Evolutionary conservation across 192 early-diverging fungal genomes (phyloP).

Genomic region (Jimgerdemannia flammicorona): DNA sequence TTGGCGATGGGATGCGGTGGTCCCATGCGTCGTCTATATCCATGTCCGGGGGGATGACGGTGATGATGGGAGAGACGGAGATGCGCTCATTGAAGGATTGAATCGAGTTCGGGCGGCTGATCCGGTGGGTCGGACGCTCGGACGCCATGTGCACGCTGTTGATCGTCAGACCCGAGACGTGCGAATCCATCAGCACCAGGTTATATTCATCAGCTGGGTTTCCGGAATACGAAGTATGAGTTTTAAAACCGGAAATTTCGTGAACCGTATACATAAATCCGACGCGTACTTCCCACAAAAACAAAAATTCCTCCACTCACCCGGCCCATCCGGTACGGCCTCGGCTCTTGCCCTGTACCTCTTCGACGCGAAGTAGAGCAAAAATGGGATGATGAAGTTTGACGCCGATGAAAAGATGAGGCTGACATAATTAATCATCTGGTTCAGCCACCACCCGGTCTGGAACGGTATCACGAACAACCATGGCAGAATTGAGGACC

Average conservation of each 20-base stretch:
- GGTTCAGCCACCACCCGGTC: constrained; percentile 53
- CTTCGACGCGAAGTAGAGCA: constrained; percentile 58
- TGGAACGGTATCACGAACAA: constrained; percentile 62
- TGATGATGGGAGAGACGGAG: background rate
- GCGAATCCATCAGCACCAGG: background rate
- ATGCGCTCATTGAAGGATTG: background rate
- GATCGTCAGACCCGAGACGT: background rate
- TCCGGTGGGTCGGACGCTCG: background rate
- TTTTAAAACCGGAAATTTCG: constrained; percentile 19
- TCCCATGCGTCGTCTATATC: background rate
- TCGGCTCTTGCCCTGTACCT: constrained; percentile 23
- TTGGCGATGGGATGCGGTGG: background rate
- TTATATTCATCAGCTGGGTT: background rate
- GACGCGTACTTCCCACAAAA: too few relatives aligned
- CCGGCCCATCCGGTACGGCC: constrained; percentile 4
- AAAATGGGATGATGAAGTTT: constrained; percentile 65
- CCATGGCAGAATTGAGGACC: constrained; percentile 55
- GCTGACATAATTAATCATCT: constrained; percentile 59
- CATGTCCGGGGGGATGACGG: background rate
- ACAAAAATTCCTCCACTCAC: constrained; percentile 2
- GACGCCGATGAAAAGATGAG: constrained; percentile 56
- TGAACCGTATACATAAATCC: background rate
- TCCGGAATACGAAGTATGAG: constrained; percentile 14
- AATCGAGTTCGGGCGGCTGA: background rate
- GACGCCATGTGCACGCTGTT: background rate